Percentiles rank a stretch among this genome's conserved stretches.
These are phyloP conservation scores for Pseudogymnoascus sp. DNA, from an alignment of 2,329 filamentous ascomycete species.

Conservation along the genomic window DNA sequence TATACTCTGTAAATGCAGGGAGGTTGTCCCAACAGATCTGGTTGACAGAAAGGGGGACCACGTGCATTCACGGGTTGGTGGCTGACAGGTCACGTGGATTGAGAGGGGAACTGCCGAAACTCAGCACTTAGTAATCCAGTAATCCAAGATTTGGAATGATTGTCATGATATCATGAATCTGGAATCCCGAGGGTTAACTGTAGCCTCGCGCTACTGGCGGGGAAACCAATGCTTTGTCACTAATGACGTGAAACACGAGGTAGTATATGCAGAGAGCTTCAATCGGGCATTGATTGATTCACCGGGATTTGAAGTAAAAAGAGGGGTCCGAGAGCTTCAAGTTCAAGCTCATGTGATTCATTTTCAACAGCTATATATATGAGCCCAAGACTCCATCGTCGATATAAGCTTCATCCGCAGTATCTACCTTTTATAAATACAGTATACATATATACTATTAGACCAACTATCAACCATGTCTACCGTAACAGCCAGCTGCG, in stretches of 20 bases:
- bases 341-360: conserved; percentile 19
- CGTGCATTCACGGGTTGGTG: background rate
- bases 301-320: background rate
- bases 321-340: background rate
- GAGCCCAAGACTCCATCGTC: conserved; percentile 12
- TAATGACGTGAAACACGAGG: background rate
- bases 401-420: conserved; percentile 12
- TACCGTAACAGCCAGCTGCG: conserved; percentile 34
- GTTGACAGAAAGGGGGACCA: background rate
- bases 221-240: background rate
- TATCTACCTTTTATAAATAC: conserved; percentile 6
- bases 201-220: background rate
- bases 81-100: background rate
- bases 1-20: background rate
- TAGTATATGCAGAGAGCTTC: background rate
- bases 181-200: background rate
- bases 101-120: background rate
- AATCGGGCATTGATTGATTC: no score
- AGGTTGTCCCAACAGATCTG: background rate
- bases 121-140: background rate
- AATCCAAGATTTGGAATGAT: no score
- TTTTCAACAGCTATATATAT: conserved; percentile 21
- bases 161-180: background rate
- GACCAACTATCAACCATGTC: conserved; percentile 13
- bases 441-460: background rate